phyloP scores from a whole-genome alignment of 768 basidiomycete species.

The Naematelia aurantialba region DNA sequence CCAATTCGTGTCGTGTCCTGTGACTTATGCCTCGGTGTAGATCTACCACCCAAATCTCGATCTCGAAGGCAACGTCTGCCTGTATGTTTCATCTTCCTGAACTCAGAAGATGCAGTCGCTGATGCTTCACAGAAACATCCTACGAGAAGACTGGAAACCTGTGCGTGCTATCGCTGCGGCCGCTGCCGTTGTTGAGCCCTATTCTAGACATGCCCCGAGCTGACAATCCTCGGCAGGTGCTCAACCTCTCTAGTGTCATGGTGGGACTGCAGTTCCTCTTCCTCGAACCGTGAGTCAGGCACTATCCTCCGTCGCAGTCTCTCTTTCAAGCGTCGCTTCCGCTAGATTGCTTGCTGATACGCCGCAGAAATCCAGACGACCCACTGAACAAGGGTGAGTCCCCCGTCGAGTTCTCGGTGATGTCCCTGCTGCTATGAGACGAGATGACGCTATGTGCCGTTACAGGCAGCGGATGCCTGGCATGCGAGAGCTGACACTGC shows the following conservation, averaged over 20 bases:
- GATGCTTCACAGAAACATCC: slow-evolving; percentile 62
- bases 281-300: slow-evolving; percentile 67
- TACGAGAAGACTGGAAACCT: slow-evolving; percentile 99
- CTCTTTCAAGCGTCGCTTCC: too few relatives aligned
- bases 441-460: too few relatives aligned
- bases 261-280: slow-evolving; percentile 97
- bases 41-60: slow-evolving; percentile 99
- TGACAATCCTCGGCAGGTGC: slow-evolving; percentile 53
- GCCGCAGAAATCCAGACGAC: slow-evolving; percentile 78
- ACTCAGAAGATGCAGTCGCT: too few relatives aligned
- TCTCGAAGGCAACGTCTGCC: slow-evolving; percentile 94
- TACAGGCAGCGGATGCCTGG: too few relatives aligned
- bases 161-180: slow-evolving; percentile 46
- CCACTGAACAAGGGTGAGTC: slow-evolving; percentile 90
- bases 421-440: too few relatives aligned
- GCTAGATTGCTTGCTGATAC: too few relatives aligned
- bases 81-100: slow-evolving; percentile 49
- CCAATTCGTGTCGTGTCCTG: too few relatives aligned
- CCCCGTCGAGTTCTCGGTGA: too few relatives aligned
- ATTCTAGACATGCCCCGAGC: too few relatives aligned
- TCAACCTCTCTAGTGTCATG: slow-evolving; percentile 97
- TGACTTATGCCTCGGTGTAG: slow-evolving; percentile 56
- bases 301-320: background rate
- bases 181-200: too few relatives aligned
- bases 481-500: slow-evolving; percentile 7